phyloP scores from a whole-genome alignment of 2,329 filamentous ascomycete genomes.

The Cordyceps tenuipes region DNA sequence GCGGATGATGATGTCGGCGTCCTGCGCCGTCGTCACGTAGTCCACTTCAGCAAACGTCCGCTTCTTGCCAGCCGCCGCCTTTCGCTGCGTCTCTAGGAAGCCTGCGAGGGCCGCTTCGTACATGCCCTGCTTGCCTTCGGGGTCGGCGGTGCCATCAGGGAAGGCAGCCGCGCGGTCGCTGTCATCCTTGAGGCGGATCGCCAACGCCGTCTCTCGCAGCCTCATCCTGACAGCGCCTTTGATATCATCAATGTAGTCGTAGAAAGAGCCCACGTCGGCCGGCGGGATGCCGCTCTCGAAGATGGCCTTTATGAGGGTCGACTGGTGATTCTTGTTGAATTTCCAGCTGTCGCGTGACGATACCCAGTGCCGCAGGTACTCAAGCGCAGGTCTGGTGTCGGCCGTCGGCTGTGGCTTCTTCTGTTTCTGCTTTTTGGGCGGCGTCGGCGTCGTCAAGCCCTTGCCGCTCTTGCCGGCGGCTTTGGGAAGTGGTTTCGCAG shows the following conservation, averaged over 20 bases:
- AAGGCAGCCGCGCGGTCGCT: constrained; percentile 40
- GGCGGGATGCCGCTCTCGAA: constrained; percentile 67
- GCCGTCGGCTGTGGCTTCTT: constrained; percentile 28
- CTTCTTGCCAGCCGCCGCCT: constrained; percentile 22
- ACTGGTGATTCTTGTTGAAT: constrained; percentile 92
- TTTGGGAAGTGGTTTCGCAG: constrained; percentile 28
- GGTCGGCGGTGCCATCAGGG: constrained; percentile 38
- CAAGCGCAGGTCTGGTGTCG: constrained; percentile 56
- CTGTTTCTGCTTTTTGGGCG: constrained; percentile 25
- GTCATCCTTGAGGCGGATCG: constrained; percentile 50
- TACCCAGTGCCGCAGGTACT: constrained; percentile 72
- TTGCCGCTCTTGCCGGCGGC: not conserved
- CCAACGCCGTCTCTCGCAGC: constrained; percentile 56
- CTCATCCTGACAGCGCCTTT: constrained; percentile 66
- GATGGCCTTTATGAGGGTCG: constrained; percentile 72
- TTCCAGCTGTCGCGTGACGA: constrained; percentile 69
- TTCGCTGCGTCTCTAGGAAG: constrained; percentile 31
- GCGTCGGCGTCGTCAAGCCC: not conserved
- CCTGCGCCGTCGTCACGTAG: constrained; percentile 40
- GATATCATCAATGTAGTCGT: constrained; percentile 70
- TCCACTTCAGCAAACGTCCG: constrained; percentile 46
- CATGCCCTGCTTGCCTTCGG: constrained; percentile 40
- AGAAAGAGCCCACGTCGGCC: constrained; percentile 59
- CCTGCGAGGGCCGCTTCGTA: constrained; percentile 49
- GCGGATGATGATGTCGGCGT: constrained; percentile 41